Percentiles rank a stretch among this genome's conserved stretches.
Evolutionary conservation across 345 rosid species (phyloP).

Genomic region (Geranium rotundifolium): DNA sequence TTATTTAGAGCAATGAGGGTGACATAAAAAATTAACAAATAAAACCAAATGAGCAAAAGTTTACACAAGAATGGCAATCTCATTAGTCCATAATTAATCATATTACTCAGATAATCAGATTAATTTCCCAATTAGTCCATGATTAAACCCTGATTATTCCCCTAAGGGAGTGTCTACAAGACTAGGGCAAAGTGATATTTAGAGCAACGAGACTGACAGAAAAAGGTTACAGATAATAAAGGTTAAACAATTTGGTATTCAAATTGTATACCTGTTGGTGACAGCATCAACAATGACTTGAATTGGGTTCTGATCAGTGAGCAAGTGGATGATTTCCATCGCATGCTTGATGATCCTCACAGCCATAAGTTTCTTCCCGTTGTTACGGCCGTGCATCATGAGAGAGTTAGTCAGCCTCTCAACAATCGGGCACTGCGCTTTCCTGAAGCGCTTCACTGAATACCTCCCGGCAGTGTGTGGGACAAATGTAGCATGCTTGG

Average conservation of each 20-base stretch:
- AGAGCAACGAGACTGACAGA: neutral
- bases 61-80: no score
- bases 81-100: no score
- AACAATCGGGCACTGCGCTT: conserved; percentile 91
- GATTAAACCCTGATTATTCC: no score
- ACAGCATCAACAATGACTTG: conserved; percentile 89
- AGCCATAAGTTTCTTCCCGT: conserved; percentile 86
- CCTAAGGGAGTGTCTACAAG: no score
- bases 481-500: conserved; percentile 76
- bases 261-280: conserved; percentile 51
- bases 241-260: neutral
- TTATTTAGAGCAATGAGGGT: no score
- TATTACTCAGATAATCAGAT: no score
- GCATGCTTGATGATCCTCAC: conserved; percentile 79
- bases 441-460: conserved; percentile 86
- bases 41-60: no score
- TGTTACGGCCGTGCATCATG: conserved; percentile 94
- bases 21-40: no score
- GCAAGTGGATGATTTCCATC: conserved; percentile 82
- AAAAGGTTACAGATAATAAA: neutral
- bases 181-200: no score
- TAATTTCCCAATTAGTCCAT: no score
- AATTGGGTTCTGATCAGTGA: conserved; percentile 75
- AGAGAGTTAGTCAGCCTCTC: conserved; percentile 93
- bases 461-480: conserved; percentile 96